Evolutionary conservation across 1,139 yeast genomes (phyloP), one percentile per base, ranked within the genome.

Genomic region (Diutina sp.): DNA sequence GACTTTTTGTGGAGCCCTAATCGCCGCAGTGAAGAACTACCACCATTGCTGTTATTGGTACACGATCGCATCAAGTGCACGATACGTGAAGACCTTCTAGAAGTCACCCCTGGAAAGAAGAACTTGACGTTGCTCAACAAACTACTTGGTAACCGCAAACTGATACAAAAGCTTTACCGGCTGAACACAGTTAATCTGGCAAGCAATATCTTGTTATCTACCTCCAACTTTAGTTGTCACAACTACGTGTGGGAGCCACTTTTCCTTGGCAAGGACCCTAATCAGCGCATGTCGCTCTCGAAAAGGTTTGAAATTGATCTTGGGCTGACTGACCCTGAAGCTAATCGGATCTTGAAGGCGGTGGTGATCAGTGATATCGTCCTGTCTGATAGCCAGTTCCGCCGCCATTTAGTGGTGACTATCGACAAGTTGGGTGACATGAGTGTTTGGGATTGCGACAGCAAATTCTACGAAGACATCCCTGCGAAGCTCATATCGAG

Each of bases 71-170:
- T 71, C 7, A 76, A 76, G 57, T 66, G 69, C 56, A 72, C 77
- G 4, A 58, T 76, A 6, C 61, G 79, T 56, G 64, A 69, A 38
- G 66, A 69, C 16, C 41, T 59, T 1, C 29, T 57, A 29, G 11
- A 18, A 11, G 18, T 51, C 4, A n/a, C 29, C 2, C 38, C 25
- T 6, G 44, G 12, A 6, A 16, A 44, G 3, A 46, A 21, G 14
- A 35, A 32, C 18, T 55, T 65, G 0, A 58, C 58, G 25, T 63
- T 74, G 35, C 53, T 66, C 6, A 67, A 81, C 62, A 85, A 86
- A 63, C 80, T 85, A 58, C 90, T 95, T 6, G 98, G 98, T 0
- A 97, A 90, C 64, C 79, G 83, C 56, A 90, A 90, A 65, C 87
- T 97, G 0, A 84, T 91, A 25, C 81, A 82, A 61, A 78, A 76